Conservation (phyloP, 2,329 filamentous ascomycete species). For the Sclerotinia nivalis region DNA sequence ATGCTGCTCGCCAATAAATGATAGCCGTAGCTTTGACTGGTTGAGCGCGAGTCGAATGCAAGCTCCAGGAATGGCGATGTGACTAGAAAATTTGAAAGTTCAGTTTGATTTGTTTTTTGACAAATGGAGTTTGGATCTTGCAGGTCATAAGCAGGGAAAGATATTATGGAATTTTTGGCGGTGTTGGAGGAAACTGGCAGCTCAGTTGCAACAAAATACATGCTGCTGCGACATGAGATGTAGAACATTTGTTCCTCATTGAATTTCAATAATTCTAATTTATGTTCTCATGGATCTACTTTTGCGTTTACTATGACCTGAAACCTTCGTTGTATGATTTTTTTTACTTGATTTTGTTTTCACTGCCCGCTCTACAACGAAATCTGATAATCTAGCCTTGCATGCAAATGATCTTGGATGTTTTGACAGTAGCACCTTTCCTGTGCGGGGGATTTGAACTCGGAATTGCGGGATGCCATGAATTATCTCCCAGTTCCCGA, state of each 20-base stretch:
- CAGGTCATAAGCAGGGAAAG: neutral
- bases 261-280: neutral
- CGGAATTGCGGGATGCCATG: neutral
- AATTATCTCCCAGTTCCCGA: neutral
- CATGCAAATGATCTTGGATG: neutral
- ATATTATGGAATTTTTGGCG: neutral
- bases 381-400: neutral
- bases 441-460: neutral
- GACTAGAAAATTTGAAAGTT: slow-evolving; percentile 11
- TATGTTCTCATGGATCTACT: neutral
- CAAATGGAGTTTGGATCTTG: neutral
- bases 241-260: neutral
- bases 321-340: neutral
- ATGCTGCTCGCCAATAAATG: slow-evolving; percentile 21
- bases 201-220: slow-evolving; percentile 1
- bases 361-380: neutral
- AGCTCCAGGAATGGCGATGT: slow-evolving; percentile 4
- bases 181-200: neutral
- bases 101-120: neutral
- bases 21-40: slow-evolving; percentile 16
- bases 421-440: neutral
- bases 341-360: neutral
- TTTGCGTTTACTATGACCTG: neutral
- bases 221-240: neutral
- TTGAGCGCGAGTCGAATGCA: slow-evolving; percentile 14